A percentile compares a stretch with the other conserved stretches of the same genome.
These are phyloP conservation scores for Leccinum boreale DNA, from an alignment of 768 basidiomycete genomes.

Conservation along the genomic window DNA sequence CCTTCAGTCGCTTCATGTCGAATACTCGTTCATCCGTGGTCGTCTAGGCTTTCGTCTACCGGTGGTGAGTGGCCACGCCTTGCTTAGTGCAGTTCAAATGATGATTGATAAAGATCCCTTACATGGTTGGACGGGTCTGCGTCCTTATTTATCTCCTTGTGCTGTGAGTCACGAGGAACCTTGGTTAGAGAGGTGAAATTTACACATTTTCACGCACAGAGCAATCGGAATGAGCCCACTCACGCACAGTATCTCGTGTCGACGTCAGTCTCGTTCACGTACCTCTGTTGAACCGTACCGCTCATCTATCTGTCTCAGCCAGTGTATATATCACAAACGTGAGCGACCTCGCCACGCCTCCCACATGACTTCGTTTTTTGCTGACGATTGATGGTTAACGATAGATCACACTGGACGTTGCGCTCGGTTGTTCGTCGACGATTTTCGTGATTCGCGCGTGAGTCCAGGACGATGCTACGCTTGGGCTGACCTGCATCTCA, in stretches of 20 bases:
- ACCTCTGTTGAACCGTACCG: not conserved
- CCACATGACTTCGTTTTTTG: not conserved
- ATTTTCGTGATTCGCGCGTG: constrained; percentile 27
- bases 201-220: not conserved
- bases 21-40: constrained; percentile 13
- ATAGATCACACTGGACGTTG: constrained; percentile 4
- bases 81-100: not conserved
- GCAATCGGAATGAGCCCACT: not conserved
- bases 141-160: constrained; percentile 10
- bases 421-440: constrained; percentile 18
- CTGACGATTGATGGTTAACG: not conserved
- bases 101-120: constrained; percentile 15
- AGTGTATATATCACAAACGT: not conserved
- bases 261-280: constrained; percentile 13
- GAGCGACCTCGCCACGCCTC: not conserved
- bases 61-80: constrained; percentile 14
- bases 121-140: constrained; percentile 15
- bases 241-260: not conserved
- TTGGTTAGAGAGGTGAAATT: not conserved
- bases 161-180: constrained; percentile 5
- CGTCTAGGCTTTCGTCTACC: constrained; percentile 15
- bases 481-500: not conserved
- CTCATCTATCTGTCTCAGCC: constrained; percentile 8
- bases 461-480: not conserved
- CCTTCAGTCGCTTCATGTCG: constrained; percentile 11